phyloP scores from a whole-genome alignment of 768 basidiomycete species.

The Paxillus rubicundulus region DNA sequence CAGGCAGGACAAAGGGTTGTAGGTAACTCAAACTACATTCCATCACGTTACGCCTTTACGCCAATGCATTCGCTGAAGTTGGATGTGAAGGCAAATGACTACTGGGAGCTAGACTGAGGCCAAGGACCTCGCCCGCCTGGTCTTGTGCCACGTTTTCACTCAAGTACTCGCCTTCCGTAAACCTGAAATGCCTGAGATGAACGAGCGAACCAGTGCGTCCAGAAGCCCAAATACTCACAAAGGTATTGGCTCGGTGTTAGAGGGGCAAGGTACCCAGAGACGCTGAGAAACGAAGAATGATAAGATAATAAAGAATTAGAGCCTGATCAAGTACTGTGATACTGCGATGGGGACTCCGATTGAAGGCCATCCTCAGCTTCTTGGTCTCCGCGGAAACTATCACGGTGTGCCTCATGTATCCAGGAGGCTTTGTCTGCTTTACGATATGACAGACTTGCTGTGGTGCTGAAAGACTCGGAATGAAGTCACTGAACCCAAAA shows the following conservation, averaged over 20 bases:
- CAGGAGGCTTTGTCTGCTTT: constrained; percentile 3
- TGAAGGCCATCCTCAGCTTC: background rate
- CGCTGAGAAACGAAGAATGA: constrained; percentile 12
- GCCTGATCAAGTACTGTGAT: constrained; percentile 9
- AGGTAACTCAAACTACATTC: background rate
- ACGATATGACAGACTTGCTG: constrained; percentile 2
- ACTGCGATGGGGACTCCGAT: background rate
- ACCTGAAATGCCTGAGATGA: background rate
- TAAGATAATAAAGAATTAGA: constrained; percentile 22
- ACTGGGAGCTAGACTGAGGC: constrained; percentile 1
- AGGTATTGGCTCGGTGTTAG: constrained; percentile 13
- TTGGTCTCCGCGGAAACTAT: constrained; percentile 22
- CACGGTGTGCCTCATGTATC: background rate
- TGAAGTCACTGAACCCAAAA: background rate
- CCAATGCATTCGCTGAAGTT: constrained; percentile 15
- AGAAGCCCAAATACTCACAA: background rate
- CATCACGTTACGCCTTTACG: constrained; percentile 4
- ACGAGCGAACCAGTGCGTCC: constrained; percentile 8
- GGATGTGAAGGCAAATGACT: constrained; percentile 6
- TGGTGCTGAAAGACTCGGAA: background rate
- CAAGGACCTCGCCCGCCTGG: background rate
- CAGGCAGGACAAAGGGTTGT: constrained; percentile 9
- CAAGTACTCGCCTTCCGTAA: background rate
- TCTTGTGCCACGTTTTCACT: background rate
- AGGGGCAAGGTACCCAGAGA: constrained; percentile 14